Conservation (phyloP, 371 early-diverging fungal species). For the Apophysomyces trapeziformis region DNA sequence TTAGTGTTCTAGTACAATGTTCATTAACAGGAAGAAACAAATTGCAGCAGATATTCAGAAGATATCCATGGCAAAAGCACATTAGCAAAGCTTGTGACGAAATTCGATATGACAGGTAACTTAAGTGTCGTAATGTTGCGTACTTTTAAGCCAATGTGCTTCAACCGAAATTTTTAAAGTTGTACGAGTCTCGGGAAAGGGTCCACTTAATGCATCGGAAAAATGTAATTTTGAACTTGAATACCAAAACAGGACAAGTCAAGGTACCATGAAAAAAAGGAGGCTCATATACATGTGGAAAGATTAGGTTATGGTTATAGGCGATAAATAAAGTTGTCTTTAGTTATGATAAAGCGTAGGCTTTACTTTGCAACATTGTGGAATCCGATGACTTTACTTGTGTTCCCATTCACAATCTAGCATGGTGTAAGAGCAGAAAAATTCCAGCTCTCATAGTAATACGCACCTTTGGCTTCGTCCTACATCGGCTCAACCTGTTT, state of each 20-base stretch:
- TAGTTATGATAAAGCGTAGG: neutral
- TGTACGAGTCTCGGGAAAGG: neutral
- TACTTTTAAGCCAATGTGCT: neutral
- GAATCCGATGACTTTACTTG: neutral
- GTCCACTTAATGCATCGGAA: neutral
- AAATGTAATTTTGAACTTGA: neutral
- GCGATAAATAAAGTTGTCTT: neutral
- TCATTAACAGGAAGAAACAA: too few relatives aligned
- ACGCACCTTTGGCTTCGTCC: neutral
- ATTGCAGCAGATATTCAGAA: too few relatives aligned
- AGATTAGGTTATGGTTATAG: neutral
- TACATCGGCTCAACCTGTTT: neutral
- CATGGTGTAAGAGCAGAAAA: neutral
- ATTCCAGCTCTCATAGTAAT: neutral
- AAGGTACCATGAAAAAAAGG: neutral
- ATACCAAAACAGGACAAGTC: neutral
- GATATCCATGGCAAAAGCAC: too few relatives aligned
- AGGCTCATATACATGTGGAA: neutral
- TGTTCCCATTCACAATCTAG: neutral
- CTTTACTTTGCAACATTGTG: neutral
- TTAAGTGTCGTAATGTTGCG: neutral
- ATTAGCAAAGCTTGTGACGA: too few relatives aligned
- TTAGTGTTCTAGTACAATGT: too few relatives aligned
- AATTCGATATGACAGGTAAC: too few relatives aligned
- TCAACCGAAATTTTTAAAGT: neutral